Percentiles rank a stretch among this genome's conserved stretches.
phyloP scores from a whole-genome alignment of 345 rosid genomes.

The Raphanus raphanistrum region DNA sequence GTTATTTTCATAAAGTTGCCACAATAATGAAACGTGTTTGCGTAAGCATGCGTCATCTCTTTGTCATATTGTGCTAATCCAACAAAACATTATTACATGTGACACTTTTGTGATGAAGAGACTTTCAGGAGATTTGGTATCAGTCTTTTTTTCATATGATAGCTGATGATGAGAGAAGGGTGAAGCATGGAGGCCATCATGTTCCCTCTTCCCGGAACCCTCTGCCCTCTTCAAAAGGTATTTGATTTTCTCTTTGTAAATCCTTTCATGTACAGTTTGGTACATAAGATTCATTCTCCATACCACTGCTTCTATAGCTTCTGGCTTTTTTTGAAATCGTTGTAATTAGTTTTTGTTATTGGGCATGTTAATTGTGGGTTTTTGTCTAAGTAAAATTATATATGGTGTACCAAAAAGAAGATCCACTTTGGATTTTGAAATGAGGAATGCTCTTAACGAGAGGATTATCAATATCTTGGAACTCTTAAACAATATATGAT shows the following conservation, averaged over 20 bases:
- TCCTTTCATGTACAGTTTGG: conserved; percentile 23
- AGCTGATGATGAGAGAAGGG: conserved; percentile 42
- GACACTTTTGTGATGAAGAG: conserved; percentile 34
- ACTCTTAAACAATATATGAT: conserved; percentile 37
- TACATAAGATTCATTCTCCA: conserved; percentile 25
- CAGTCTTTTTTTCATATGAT: conserved; percentile 15
- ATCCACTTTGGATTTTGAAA: conserved; percentile 19
- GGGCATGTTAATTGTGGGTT: neutral
- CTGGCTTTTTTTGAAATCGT: neutral
- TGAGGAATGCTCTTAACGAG: conserved; percentile 32
- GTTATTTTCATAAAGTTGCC: neutral
- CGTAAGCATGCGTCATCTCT: conserved; percentile 60
- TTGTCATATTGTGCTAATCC: conserved; percentile 36
- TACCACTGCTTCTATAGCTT: conserved; percentile 10
- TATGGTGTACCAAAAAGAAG: conserved; percentile 21
- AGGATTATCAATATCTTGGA: conserved; percentile 47
- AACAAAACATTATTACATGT: conserved; percentile 26
- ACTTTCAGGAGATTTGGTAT: conserved; percentile 43
- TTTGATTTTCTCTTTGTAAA: conserved; percentile 2
- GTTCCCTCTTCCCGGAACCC: conserved; percentile 70
- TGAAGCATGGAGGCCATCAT: conserved; percentile 80
- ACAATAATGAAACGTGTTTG: conserved; percentile 46
- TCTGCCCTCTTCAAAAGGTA: conserved; percentile 47
- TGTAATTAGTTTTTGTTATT: neutral
- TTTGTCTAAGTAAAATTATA: conserved; percentile 3